Base-by-base conservation (phyloP, 495 filamentous ascomycete genomes). In the Daldinia caldariorum region DNA sequence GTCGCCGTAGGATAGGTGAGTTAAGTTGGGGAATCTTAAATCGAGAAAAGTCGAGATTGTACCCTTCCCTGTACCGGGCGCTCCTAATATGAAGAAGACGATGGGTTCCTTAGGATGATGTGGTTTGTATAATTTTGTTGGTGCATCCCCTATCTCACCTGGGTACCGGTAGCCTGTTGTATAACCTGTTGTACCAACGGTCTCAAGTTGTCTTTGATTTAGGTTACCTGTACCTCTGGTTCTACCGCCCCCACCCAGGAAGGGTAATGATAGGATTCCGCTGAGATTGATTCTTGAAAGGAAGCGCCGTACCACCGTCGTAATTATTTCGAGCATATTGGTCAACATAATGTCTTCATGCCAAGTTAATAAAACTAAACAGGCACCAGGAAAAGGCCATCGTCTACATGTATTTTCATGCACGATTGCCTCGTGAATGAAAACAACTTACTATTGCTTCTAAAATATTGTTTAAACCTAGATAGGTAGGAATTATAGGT, bases 21-120 rank as follows among this genome's bases (percentile, higher is more conserved):
- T 74, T 8, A 74, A 37, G 13, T 53, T 45, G 8, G 54, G 38
- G 20, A 63, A 45, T 22, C 22, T 39, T 8, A 22, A 12, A 18
- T 56, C 57, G 2, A 74, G 57, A 12, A 55, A 67, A 8, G 31
- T 43, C 8, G 71, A 70, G 8, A 61, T 32, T 14, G 86, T 88
- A 43, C 84, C 86, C 67, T 88, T 88, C 18, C 86, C 86, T 45
- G 81, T 82, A 35, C 86, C 86, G 14, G 86, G 86, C 31, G 84
- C 83, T 49, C 85, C 86, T 18, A 87, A 80, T 76, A 87, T 80
- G 78, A 84, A 88, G 16, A 70, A 60, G 4, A 74, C 54, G 6
- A 67, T 16, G 2, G 60, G 71, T 39, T 31, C 50, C 14, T 10
- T 22, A 4, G 35, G 12, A 32, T 0, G 12, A 37, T 35, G 7